phyloP scores from a whole-genome alignment of 805 yeast species.

The Wickerhamiella australiensis region DNA sequence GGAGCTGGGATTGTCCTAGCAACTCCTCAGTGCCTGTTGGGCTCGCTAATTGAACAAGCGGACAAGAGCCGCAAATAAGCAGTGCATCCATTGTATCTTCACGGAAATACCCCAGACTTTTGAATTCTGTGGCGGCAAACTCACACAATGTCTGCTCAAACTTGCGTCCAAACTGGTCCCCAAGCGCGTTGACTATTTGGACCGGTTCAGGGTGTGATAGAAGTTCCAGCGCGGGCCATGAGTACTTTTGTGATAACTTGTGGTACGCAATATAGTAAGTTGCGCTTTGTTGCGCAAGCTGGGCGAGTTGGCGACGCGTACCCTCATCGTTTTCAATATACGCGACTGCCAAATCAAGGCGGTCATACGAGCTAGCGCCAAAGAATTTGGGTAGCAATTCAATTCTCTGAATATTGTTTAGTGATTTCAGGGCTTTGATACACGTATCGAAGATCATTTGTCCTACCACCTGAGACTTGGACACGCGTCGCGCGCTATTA shows the following conservation, averaged over 20 bases:
- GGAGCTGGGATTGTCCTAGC: background rate
- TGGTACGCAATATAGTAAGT: background rate
- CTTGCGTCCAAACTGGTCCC: background rate
- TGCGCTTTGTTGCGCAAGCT: background rate
- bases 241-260: background rate
- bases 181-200: background rate
- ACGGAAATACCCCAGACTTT: background rate
- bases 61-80: background rate
- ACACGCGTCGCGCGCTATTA: constrained; percentile 7
- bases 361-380: background rate
- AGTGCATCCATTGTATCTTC: background rate
- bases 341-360: background rate
- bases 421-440: background rate
- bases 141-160: background rate
- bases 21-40: background rate
- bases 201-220: background rate
- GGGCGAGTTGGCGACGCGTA: background rate
- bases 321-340: background rate
- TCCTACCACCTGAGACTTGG: constrained; percentile 9
- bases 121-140: background rate
- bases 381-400: background rate
- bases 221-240: background rate
- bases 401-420: background rate
- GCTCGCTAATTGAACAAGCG: constrained; percentile 7
- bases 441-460: constrained; percentile 2